Percentiles rank a stretch among this genome's conserved stretches.
Evolutionary conservation across 176 grass and related monocot species (phyloP).

Genomic region (Poa pratensis): DNA sequence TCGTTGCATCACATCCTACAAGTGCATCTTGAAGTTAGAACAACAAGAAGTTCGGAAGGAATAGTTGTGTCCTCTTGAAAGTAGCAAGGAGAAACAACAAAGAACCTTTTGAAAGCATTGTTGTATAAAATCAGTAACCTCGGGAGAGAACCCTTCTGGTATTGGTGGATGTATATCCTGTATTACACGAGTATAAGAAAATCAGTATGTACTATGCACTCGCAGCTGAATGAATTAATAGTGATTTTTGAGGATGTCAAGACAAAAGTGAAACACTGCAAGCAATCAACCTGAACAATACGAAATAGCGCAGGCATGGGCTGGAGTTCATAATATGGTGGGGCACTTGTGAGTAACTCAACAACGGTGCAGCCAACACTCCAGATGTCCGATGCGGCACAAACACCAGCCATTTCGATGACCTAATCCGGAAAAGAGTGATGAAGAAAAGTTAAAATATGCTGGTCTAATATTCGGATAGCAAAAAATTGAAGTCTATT

Average conservation of each 20-base stretch:
- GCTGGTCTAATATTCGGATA: not conserved
- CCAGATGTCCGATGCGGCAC: slow-evolving; percentile 97
- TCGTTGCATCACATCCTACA: slow-evolving; percentile 91
- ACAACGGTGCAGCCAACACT: slow-evolving; percentile 99
- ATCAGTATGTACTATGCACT: slow-evolving; percentile 18
- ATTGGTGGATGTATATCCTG: slow-evolving; percentile 96
- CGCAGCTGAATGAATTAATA: not conserved
- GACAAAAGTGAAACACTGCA: slow-evolving; percentile 22
- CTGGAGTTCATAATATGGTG: slow-evolving; percentile 97
- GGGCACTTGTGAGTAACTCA: slow-evolving; percentile 93
- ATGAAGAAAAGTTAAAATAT: slow-evolving; percentile 18
- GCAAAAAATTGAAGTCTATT: not conserved
- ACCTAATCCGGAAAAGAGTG: slow-evolving; percentile 56
- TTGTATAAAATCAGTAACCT: slow-evolving; percentile 94
- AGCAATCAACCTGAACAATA: slow-evolving; percentile 84
- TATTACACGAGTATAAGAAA: slow-evolving; percentile 31
- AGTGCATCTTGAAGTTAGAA: slow-evolving; percentile 48
- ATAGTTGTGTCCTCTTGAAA: slow-evolving; percentile 1
- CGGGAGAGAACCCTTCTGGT: slow-evolving; percentile 89
- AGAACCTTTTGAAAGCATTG: slow-evolving; percentile 96
- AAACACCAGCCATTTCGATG: slow-evolving; percentile 98
- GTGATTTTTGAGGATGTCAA: slow-evolving; percentile 2
- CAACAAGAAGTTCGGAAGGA: slow-evolving; percentile 14
- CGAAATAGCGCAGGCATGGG: slow-evolving; percentile 98
- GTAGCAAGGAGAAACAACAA: not conserved